These are phyloP conservation scores for Beauveria australis DNA, from an alignment of 2,329 filamentous ascomycete species.

Conservation along the genomic window DNA sequence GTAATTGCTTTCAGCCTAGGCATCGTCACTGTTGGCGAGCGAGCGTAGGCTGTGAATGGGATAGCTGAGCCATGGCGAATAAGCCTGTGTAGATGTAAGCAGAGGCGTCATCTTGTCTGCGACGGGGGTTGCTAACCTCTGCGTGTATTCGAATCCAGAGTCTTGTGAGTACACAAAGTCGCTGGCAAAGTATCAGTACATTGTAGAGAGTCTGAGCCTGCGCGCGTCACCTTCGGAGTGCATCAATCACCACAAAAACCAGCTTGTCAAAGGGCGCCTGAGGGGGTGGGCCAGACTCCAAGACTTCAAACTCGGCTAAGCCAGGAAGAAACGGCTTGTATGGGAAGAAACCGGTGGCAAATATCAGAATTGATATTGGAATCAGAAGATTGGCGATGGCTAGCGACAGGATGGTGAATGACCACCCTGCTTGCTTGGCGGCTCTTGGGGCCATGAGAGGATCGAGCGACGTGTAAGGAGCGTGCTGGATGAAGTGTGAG, in stretches of 20 bases:
- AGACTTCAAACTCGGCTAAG: constrained; percentile 58
- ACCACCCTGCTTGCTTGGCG: constrained; percentile 13
- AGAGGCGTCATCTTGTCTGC: neutral
- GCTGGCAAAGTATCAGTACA: constrained; percentile 35
- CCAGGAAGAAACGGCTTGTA: constrained; percentile 93
- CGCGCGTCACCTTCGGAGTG: constrained; percentile 63
- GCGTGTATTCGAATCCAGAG: constrained; percentile 82
- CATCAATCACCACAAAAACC: constrained; percentile 97
- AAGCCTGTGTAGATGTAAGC: constrained; percentile 46
- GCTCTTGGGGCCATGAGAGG: neutral
- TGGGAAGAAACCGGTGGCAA: constrained; percentile 90
- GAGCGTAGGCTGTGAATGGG: constrained; percentile 90
- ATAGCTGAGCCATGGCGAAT: constrained; percentile 77
- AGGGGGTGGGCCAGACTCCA: constrained; percentile 48
- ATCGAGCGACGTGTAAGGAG: constrained; percentile 7
- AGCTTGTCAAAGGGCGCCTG: constrained; percentile 75
- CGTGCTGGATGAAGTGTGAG: neutral
- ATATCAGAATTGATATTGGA: constrained; percentile 64
- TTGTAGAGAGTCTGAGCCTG: too few species aligned
- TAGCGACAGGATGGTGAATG: constrained; percentile 37
- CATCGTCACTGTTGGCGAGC: constrained; percentile 98
- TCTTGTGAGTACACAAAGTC: constrained; percentile 82
- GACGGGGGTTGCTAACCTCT: constrained; percentile 53
- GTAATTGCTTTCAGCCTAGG: constrained; percentile 95
- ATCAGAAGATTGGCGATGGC: constrained; percentile 68